Base-by-base conservation (phyloP, 2,329 filamentous ascomycete genomes). In the Talaromyces sp. region DNA sequence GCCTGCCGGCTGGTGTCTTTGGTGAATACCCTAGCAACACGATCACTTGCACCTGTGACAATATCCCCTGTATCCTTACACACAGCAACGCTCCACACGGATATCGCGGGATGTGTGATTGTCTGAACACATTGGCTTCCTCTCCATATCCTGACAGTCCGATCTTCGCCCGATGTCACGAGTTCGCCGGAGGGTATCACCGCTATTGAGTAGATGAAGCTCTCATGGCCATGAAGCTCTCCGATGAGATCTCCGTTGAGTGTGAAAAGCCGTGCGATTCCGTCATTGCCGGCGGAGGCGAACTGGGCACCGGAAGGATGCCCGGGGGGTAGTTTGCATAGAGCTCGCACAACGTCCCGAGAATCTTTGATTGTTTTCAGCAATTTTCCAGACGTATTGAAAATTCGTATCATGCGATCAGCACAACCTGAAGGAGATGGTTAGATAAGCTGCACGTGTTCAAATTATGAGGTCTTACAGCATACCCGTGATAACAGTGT, bases 31-130 rank as follows among this genome's bases (percentile, higher is more conserved):
- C 95, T 88, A 9, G 93, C 88, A 52, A 94, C 81, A 64, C 91
- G 88, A 74, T 99, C 95, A 75, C 94, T 99, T 33, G 94, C 89
- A 37, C 94, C 95, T 2, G 91, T 91, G n/a, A 92, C 92, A 67
- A 99, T 94, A 72, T 99, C 96, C 24, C 95, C 94, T 57, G 87
- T 96, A 67, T 92, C 87, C 0, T 84, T 74, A 73, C 91, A 95
- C 11, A 87, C 90, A n/a, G 93, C 91, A 19, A 99, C 92, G 14
- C 87, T 84, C 95, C 95, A 99, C 5, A 99, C 93, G 0, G 94
- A 98, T 63, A 98, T 96, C 10, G 95, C 95, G 11, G 95, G 95
- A 72, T 97, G 93, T 1, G 94, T 97, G 68, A 99, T 98, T 45
- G 94, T 97, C 77, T 99, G 95, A 54, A 97, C 80, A 75, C 94